A percentile compares a stretch with the other conserved stretches of the same genome.
These are phyloP conservation scores for Russula sp. DNA, from an alignment of 768 basidiomycete genomes.

Conservation along the genomic window DNA sequence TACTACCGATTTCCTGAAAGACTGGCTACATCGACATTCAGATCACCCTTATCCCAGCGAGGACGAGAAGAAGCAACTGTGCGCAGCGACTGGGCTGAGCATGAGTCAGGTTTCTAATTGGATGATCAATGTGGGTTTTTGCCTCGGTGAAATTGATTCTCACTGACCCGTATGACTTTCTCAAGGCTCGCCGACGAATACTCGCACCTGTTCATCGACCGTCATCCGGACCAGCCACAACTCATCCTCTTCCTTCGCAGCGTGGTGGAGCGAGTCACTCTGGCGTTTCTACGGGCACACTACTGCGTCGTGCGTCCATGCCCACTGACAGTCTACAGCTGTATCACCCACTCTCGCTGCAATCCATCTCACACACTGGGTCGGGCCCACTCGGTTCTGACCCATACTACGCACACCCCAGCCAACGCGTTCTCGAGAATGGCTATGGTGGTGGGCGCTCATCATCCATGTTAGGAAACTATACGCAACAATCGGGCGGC, in stretches of 20 bases:
- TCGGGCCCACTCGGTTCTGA: constrained; percentile 17
- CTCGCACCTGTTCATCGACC: constrained; percentile 76
- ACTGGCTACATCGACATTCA: constrained; percentile 81
- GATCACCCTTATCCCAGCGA: constrained; percentile 88
- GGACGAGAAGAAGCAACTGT: constrained; percentile 86
- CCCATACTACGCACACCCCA: constrained; percentile 14
- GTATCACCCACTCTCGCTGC: constrained; percentile 73
- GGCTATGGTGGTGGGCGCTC: constrained; percentile 13
- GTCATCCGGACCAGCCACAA: constrained; percentile 69
- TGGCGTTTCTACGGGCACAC: constrained; percentile 19
- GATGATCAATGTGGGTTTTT: constrained; percentile 74
- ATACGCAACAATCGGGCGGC: constrained; percentile 11
- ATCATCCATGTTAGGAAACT: constrained; percentile 11
- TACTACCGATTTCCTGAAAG: constrained; percentile 82
- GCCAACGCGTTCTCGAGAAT: constrained; percentile 18
- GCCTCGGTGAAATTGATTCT: constrained; percentile 8
- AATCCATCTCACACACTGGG: constrained; percentile 35
- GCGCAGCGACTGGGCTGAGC: constrained; percentile 76
- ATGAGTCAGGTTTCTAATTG: constrained; percentile 90
- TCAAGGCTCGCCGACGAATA: constrained; percentile 72
- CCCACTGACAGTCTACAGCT: constrained; percentile 66
- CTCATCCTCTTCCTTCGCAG: constrained; percentile 53
- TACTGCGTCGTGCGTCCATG: constrained; percentile 53
- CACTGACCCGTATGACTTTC: constrained; percentile 17
- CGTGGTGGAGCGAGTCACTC: constrained; percentile 19